Percentiles rank a stretch among this genome's conserved stretches.
These are phyloP conservation scores for Penicillium herquei DNA, from an alignment of 495 filamentous ascomycete genomes.

Conservation along the genomic window DNA sequence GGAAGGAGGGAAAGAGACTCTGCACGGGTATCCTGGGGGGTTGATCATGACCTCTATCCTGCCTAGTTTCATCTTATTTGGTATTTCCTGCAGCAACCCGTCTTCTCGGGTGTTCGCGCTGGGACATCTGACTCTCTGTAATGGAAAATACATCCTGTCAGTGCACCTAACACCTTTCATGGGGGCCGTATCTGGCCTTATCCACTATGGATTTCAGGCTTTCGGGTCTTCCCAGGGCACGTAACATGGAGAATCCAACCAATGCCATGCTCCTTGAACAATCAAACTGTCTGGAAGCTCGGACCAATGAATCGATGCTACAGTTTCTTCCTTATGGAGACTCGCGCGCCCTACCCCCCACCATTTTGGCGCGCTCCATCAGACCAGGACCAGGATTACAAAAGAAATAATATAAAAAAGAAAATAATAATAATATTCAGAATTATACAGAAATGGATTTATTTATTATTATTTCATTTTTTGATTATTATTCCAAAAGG, in stretches of 20 bases:
- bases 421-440: background rate
- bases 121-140: slow-evolving; percentile 39
- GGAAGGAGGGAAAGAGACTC: slow-evolving; percentile 17
- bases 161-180: slow-evolving; percentile 7
- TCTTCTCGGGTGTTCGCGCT: slow-evolving; percentile 37
- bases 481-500: slow-evolving; percentile 1
- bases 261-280: slow-evolving; percentile 34
- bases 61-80: slow-evolving; percentile 43
- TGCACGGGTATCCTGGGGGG: slow-evolving; percentile 37
- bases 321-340: slow-evolving; percentile 23
- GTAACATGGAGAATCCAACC: slow-evolving; percentile 34
- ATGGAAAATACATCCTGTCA: slow-evolving; percentile 28
- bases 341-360: background rate
- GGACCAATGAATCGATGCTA: slow-evolving; percentile 30
- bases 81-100: slow-evolving; percentile 40
- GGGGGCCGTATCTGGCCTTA: slow-evolving; percentile 10
- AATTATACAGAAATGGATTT: background rate
- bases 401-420: slow-evolving; percentile 7
- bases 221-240: slow-evolving; percentile 27
- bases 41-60: slow-evolving; percentile 37
- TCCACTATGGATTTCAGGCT: slow-evolving; percentile 15
- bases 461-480: background rate
- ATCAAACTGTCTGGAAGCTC: slow-evolving; percentile 26
- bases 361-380: slow-evolving; percentile 4
- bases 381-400: slow-evolving; percentile 13